phyloP scores from a whole-genome alignment of 768 basidiomycete genomes.

The Podaxis carcinomalis region DNA sequence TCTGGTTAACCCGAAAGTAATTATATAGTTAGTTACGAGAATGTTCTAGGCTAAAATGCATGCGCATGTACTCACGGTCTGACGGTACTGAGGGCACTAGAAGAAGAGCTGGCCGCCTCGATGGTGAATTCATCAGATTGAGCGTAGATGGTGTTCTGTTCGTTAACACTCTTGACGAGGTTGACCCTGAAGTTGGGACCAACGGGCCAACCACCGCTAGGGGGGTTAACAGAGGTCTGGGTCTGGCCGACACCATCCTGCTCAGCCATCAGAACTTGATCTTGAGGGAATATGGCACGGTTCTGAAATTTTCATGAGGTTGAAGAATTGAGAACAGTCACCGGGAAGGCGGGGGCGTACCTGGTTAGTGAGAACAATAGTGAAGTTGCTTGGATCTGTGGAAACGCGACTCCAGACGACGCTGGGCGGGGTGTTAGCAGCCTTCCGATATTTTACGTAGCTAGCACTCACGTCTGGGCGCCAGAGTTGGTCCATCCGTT shows the following conservation, averaged over 20 bases:
- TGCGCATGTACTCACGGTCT: slow-evolving; percentile 19
- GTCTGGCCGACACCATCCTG: slow-evolving; percentile 43
- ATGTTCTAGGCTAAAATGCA: not conserved
- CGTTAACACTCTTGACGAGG: slow-evolving; percentile 46
- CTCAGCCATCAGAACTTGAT: slow-evolving; percentile 50
- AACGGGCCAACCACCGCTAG: slow-evolving; percentile 62
- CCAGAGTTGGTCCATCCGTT: slow-evolving; percentile 58
- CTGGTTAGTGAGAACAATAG: slow-evolving; percentile 61
- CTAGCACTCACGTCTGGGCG: slow-evolving; percentile 37
- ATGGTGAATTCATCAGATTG: slow-evolving; percentile 65
- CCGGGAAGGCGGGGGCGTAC: slow-evolving; percentile 28
- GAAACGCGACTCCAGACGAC: slow-evolving; percentile 61
- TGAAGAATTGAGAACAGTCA: slow-evolving; percentile 1
- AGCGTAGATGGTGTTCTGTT: slow-evolving; percentile 55
- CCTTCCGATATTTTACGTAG: not conserved
- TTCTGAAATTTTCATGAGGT: slow-evolving; percentile 24
- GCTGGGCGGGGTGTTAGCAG: slow-evolving; percentile 17
- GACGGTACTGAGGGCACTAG: slow-evolving; percentile 11
- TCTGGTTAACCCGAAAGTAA: not conserved
- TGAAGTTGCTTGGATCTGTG: slow-evolving; percentile 68
- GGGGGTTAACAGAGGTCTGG: slow-evolving; percentile 41
- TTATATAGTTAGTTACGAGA: not conserved
- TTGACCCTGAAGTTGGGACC: slow-evolving; percentile 69
- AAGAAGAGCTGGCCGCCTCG: slow-evolving; percentile 20
- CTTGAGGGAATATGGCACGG: slow-evolving; percentile 24